Base-by-base conservation (phyloP, 2,329 filamentous ascomycete genomes). In the Geoglossum cookeanum region DNA sequence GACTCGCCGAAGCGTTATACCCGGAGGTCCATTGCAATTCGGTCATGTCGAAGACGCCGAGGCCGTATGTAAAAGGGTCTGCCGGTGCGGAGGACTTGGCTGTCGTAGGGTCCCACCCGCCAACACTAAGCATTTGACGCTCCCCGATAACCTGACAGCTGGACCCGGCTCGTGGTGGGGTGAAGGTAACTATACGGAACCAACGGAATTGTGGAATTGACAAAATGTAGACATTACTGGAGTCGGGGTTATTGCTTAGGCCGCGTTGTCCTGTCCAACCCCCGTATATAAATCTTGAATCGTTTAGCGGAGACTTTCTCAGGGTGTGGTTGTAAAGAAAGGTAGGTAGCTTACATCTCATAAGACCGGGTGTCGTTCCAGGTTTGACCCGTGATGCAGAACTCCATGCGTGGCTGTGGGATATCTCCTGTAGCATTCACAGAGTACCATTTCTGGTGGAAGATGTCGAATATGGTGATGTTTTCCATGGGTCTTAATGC, bases 31-130 rank as follows among this genome's bases (percentile, higher is more conserved):
- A 73, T 4, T 59, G 49, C 61, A 71, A 61, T 13, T 63, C 62
- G 1, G 65, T 67, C 67, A 73, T 66, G 55, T 72, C 70, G 58
- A 71, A 70, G 6, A 73, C 62, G 1, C 70, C 68, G 13, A 73
- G 61, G 0, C 69, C 68, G 42, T 68, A 65, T 3, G 60, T 58
- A 67, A 68, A 71, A 0, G 67, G 66, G 54, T 72, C 70, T n/a
- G 8, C 9, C 4, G 13, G 4, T 15, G 13, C 3, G 11, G 6
- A 37, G 7, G 61, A 57, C 6, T 15, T 29, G n/a, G 32, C 4
- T 11, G 9, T 13, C 4, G 39, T 42, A 22, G 62, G 64, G 45
- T 69, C 65, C 5, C 63, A 60, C 5, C 72, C 72, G 29, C 71
- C 71, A 6, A 69, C 60, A 22, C 66, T 67, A 1, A 74, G 57